Evolutionary conservation across 1,139 yeast species (phyloP).

Genomic region (Geotrichum histeridarum): DNA sequence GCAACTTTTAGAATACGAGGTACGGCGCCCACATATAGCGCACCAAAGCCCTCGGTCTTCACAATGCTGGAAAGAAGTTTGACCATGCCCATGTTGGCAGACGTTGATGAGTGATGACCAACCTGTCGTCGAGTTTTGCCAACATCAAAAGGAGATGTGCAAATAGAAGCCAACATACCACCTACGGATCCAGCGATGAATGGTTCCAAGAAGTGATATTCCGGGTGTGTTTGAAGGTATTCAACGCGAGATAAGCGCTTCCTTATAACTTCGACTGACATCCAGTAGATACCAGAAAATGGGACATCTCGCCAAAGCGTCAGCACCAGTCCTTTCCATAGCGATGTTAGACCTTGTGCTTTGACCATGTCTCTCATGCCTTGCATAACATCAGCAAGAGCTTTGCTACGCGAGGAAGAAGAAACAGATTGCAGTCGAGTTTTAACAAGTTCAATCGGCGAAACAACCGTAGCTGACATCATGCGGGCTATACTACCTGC

Average conservation of each 20-base stretch:
- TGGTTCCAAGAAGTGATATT: slow-evolving; percentile 62
- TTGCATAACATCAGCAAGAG: slow-evolving; percentile 41
- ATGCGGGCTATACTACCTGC: slow-evolving; percentile 86
- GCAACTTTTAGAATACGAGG: slow-evolving; percentile 90
- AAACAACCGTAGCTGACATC: slow-evolving; percentile 75
- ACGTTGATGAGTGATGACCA: slow-evolving; percentile 36
- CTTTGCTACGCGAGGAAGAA: slow-evolving; percentile 24
- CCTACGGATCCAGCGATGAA: slow-evolving; percentile 80
- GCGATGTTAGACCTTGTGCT: slow-evolving; percentile 53
- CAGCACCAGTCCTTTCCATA: slow-evolving; percentile 79
- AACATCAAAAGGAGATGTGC: slow-evolving; percentile 93
- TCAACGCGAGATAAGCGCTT: slow-evolving; percentile 25
- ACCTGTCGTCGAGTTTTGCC: slow-evolving; percentile 93
- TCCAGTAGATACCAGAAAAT: slow-evolving; percentile 93
- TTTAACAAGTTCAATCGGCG: slow-evolving; percentile 83
- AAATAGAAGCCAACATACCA: slow-evolving; percentile 78
- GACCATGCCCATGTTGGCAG: slow-evolving; percentile 50
- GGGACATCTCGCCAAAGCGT: slow-evolving; percentile 98
- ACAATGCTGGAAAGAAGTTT: slow-evolving; percentile 57
- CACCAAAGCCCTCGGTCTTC: slow-evolving; percentile 65
- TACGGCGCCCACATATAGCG: slow-evolving; percentile 75
- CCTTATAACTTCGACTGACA: slow-evolving; percentile 45
- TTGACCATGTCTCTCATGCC: slow-evolving; percentile 56
- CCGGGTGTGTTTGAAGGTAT: slow-evolving; percentile 32
- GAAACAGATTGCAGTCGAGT: slow-evolving; percentile 81